Base-by-base conservation (phyloP, 139 green algal genomes). In the Dunaliella sp. region DNA sequence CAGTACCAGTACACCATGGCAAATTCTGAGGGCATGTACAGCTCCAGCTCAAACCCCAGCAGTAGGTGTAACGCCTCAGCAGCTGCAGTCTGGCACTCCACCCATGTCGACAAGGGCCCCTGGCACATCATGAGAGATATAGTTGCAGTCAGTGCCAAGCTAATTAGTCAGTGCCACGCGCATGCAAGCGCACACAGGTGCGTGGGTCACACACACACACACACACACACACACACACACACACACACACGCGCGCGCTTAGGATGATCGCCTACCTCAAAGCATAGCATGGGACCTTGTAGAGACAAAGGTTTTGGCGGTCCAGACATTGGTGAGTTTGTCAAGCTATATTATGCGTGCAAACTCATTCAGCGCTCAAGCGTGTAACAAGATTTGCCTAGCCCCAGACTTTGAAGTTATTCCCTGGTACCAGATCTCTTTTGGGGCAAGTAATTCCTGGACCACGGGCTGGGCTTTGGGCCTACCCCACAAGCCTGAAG, bases 11-110 rank as follows among this genome's bases (percentile, higher is more conserved):
- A 98, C 0, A 98, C 65, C 86, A 93, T 91, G 77, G 83, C 83
- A 87, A 93, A 94, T 87, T 98, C 95, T 1, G 88, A 83, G 1
- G 90, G 90, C 38, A 93, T 58, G 87, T 98, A 98, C 78, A 98
- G 86, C 3, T 95, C 87, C 87, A 97, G 92, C 81, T 95, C 93
- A 84, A 94, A 97, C 59, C 95, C 95, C 73, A 96, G 80, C 85
- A 95, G 85, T 38, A 98, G 85, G 90, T 98, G 94, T 74, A 85
- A 37, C 77, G 94, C 72, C 88, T 95, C 91, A 22, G 85, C 82
- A 21, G 32, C 24, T 7, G 80, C 78, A 0, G 91, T 93, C 90
- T 95, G 86, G 32, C 75, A 77, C 89, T 96, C 94, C 57, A 96
- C 92, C 95, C 95, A 98, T 0, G 89, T 90, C 1, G 84, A 89